phyloP scores from a whole-genome alignment of 2,329 filamentous ascomycete genomes.

The Penicillium griseofulvum region DNA sequence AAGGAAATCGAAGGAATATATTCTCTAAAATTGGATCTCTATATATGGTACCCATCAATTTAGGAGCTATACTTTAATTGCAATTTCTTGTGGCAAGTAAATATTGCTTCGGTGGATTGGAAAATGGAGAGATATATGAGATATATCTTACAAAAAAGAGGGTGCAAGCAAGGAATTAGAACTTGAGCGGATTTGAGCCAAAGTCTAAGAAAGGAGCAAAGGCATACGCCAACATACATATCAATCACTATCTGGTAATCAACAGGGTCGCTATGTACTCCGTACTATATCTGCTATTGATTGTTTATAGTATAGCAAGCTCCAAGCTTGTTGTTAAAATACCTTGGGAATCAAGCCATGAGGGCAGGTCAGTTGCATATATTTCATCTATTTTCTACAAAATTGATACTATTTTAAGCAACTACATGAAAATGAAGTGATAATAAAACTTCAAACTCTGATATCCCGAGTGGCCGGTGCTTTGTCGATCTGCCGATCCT shows the following conservation, averaged over 20 bases:
- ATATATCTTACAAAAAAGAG: background rate
- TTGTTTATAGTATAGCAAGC: no score
- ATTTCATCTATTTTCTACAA: background rate
- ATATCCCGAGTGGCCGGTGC: background rate
- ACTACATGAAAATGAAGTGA: background rate
- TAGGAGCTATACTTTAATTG: background rate
- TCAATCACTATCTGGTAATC: no score
- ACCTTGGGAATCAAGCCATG: background rate
- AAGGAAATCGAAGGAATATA: no score
- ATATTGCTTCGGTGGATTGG: background rate
- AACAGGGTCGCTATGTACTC: no score
- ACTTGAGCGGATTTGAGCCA: background rate
- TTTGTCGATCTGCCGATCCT: slow-evolving; percentile 7
- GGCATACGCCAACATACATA: no score
- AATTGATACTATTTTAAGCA: background rate
- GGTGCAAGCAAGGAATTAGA: background rate
- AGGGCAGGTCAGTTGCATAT: background rate
- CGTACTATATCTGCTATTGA: no score
- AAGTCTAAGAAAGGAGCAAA: background rate
- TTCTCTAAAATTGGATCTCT: no score
- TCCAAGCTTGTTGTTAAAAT: background rate
- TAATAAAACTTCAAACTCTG: background rate
- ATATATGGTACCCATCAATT: background rate
- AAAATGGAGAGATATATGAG: background rate
- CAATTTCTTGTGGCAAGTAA: background rate